Evolutionary conservation across 345 rosid species (phyloP).

Genomic region (Hevea brasiliensis): DNA sequence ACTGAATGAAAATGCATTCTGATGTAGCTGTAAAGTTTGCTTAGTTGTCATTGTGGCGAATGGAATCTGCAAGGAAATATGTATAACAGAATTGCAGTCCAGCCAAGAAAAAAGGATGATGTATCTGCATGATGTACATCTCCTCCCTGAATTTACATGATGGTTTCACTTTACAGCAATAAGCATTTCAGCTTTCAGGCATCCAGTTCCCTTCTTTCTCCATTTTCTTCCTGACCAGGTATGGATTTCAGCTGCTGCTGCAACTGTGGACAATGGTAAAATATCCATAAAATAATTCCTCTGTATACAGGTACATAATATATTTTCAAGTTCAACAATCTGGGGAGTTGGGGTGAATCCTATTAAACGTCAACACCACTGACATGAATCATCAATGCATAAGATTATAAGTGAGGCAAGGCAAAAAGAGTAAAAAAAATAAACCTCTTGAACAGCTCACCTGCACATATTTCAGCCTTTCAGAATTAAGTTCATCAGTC

Average conservation of each 20-base stretch:
- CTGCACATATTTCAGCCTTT: constrained; percentile 60
- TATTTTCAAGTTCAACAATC: not conserved
- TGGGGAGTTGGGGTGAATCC: too few species aligned
- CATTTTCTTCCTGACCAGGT: constrained; percentile 52
- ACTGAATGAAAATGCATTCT: not conserved
- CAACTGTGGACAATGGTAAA: constrained; percentile 46
- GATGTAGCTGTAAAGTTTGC: constrained; percentile 4
- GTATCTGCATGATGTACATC: constrained; percentile 31
- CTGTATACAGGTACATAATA: not conserved
- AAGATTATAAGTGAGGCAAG: not conserved
- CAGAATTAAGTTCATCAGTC: constrained; percentile 71
- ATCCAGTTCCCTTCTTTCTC: constrained; percentile 42
- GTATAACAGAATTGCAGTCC: constrained; percentile 4
- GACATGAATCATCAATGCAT: not conserved
- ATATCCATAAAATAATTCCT: not conserved
- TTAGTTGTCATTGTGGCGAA: constrained; percentile 25
- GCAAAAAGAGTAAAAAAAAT: not conserved
- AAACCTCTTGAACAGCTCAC: constrained; percentile 43
- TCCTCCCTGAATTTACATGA: constrained; percentile 29
- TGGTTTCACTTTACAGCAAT: constrained; percentile 23
- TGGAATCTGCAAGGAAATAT: constrained; percentile 13
- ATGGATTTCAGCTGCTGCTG: constrained; percentile 57
- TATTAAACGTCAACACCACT: not conserved
- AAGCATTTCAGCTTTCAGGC: constrained; percentile 24
- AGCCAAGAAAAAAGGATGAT: constrained; percentile 16